Evolutionary conservation across 108 stramenopile species (phyloP).

Genomic region (Nannochloropsis gaditana): DNA sequence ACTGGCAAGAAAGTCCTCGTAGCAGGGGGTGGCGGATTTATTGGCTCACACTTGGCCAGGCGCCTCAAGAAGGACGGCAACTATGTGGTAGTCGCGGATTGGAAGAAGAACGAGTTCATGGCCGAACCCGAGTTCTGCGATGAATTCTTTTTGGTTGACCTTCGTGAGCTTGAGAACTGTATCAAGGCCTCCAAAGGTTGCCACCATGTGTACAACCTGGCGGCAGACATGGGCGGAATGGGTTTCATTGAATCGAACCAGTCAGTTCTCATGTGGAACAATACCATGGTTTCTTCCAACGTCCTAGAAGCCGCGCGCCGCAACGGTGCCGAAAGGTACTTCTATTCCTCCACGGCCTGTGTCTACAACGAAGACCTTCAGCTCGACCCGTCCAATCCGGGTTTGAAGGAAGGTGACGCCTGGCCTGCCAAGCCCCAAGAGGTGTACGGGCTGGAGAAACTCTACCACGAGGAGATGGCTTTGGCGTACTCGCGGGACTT

Average conservation of each 20-base stretch:
- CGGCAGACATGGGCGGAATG: conserved; percentile 99
- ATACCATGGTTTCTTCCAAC: conserved; percentile 97
- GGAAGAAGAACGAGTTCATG: conserved; percentile 98
- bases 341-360: conserved; percentile 91
- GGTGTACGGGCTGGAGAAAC: conserved; percentile 97
- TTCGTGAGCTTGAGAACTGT: conserved; percentile 88
- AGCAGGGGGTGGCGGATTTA: conserved; percentile 94
- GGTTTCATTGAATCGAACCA: conserved; percentile 97
- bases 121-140: conserved; percentile 87
- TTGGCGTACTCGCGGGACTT: conserved; percentile 95
- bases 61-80: conserved; percentile 81
- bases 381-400: conserved; percentile 90
- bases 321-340: conserved; percentile 73
- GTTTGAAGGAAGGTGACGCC: conserved; percentile 85
- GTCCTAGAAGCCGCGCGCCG: conserved; percentile 95
- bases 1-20: conserved; percentile 66
- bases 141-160: conserved; percentile 86
- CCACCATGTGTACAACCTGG: conserved; percentile 92
- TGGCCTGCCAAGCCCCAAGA: conserved; percentile 99
- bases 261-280: conserved; percentile 91
- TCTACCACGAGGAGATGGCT: conserved; percentile 98
- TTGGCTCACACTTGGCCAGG: conserved; percentile 93
- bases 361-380: conserved; percentile 99
- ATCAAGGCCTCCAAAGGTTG: conserved; percentile 86
- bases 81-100: conserved; percentile 75